phyloP scores from a whole-genome alignment of 306 rosid genomes.

The Fagus sylvatica region DNA sequence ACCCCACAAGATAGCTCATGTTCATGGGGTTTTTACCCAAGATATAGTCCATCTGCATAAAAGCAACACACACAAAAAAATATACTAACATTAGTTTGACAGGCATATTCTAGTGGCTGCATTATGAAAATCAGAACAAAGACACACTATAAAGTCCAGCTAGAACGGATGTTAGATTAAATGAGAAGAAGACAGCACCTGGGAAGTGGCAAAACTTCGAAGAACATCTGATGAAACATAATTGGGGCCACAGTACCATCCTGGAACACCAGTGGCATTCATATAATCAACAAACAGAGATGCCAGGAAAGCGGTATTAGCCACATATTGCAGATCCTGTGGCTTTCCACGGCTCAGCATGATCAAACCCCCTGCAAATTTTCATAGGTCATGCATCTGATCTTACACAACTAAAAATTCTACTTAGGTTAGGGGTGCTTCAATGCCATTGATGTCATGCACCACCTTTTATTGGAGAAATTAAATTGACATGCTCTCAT shows the following conservation, averaged over 20 bases:
- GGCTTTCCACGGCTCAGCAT: slow-evolving; percentile 47
- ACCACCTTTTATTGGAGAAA: no score
- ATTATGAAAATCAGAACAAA: background rate
- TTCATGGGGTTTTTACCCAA: slow-evolving; percentile 66
- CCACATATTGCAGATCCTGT: slow-evolving; percentile 59
- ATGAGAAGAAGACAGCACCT: slow-evolving; percentile 31
- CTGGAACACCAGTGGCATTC: slow-evolving; percentile 46
- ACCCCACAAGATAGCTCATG: slow-evolving; percentile 68
- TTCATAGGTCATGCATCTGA: background rate
- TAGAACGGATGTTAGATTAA: background rate
- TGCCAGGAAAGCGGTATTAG: slow-evolving; percentile 66
- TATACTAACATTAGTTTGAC: background rate
- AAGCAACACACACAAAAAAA: background rate
- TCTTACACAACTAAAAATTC: no score
- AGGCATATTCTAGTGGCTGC: no score
- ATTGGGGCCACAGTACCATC: slow-evolving; percentile 51
- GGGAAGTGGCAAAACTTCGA: slow-evolving; percentile 59
- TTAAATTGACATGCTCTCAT: no score
- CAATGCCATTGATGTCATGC: no score
- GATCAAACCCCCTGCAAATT: slow-evolving; percentile 59
- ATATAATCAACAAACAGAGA: slow-evolving; percentile 61
- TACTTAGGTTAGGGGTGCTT: no score
- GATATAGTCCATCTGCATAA: slow-evolving; percentile 58
- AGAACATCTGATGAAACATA: slow-evolving; percentile 31
- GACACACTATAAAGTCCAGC: background rate